A percentile compares a stretch with the other conserved stretches of the same genome.
Conservation (phyloP, 2,329 filamentous ascomycete genomes). For the Xylaria sp. region DNA sequence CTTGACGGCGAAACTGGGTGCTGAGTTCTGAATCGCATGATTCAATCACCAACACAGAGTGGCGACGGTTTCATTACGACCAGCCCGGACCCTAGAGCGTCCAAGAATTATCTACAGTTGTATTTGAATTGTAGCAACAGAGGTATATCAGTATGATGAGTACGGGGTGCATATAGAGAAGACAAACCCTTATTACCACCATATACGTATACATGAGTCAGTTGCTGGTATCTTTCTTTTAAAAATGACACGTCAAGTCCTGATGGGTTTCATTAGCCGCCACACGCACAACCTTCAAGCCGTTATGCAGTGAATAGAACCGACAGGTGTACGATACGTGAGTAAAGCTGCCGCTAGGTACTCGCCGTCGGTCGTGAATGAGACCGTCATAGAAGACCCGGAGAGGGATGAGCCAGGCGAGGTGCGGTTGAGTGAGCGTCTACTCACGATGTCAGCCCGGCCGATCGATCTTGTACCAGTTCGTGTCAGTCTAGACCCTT, state of each 20-base stretch:
- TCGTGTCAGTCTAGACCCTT: constrained; percentile 3
- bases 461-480: not conserved
- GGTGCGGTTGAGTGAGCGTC: not conserved
- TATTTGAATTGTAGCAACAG: not conserved
- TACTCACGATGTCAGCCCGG: not conserved
- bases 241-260: constrained; percentile 9
- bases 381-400: too few relatives aligned
- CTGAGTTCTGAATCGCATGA: not conserved
- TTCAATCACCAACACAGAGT: not conserved
- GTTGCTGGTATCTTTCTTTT: not conserved
- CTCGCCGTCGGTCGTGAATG: too few relatives aligned
- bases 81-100: not conserved
- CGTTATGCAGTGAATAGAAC: not conserved
- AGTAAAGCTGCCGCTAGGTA: too few relatives aligned
- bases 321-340: too few relatives aligned
- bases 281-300: too few relatives aligned
- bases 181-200: not conserved
- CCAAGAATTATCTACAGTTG: not conserved
- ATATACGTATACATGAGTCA: not conserved
- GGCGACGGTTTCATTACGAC: not conserved
- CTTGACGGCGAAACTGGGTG: not conserved
- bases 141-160: not conserved
- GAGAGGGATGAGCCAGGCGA: not conserved
- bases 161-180: not conserved
- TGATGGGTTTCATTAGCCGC: not conserved